Base-by-base conservation (phyloP, 2,329 filamentous ascomycete genomes). In the Helicocarpus griseus region DNA sequence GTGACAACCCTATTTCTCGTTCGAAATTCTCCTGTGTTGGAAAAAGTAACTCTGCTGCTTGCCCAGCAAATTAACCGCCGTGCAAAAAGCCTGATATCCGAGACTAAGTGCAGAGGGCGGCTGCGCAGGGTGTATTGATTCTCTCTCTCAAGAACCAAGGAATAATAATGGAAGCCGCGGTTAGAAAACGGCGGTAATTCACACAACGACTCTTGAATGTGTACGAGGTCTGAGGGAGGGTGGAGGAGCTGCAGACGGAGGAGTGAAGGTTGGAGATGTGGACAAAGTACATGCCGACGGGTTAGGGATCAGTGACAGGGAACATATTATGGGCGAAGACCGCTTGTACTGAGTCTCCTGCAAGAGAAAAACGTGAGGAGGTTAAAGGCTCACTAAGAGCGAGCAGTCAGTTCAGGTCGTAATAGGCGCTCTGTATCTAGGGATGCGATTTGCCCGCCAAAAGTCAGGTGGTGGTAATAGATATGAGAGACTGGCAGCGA, bases 11-110 rank as follows among this genome's bases (percentile, higher is more conserved):
- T 46, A 46, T 46, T 11, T n/a, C 11, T 46, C 6, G 43, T 35
- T n/a, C 44, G 7, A 36, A 31, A n/a, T 39, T n/a, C 17, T 24
- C 29, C 9, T 14, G 26, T 11, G 43, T n/a, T 35, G 35, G 44
- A 31, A 9, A 47, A 26, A 35, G 13, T 36, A 22, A 35, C 31
- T 24, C 31, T 35, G 21, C 44, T 21, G 31, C 13, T 3, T 26
- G 47, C 28, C 45, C 47, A 49, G 35, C 24, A 33, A 49, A 49
- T 40, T 49, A 49, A 49, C 35, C 47, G 47, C 47, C 33, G 36
- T 40, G 47, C 24, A 22, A 39, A 22, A 14, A 22, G 17, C 19
- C 35, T 29, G 11, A 19, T 29, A 33, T 41, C 35, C 22, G 35
- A 49, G 33, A 9, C 47, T 28, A 39, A 40, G n/a, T 40, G 17